Evolutionary conservation across 495 filamentous ascomycete species (phyloP).

Genomic region (Aspergillus funiculosus): DNA sequence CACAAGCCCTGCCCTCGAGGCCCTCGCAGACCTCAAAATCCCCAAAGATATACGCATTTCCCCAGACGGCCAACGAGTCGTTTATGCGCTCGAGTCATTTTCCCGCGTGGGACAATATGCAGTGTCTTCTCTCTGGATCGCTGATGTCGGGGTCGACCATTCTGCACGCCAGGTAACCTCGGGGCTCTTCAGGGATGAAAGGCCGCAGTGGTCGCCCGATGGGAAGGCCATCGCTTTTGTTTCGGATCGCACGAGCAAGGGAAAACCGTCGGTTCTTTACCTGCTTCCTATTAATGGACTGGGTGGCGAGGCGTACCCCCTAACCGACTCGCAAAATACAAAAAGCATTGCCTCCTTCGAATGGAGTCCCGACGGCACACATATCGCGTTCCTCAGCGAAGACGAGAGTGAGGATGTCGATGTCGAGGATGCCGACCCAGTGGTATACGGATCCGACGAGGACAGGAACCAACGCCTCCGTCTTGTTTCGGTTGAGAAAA

Average conservation of each 20-base stretch:
- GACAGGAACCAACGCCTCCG: neutral
- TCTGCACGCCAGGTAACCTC: conserved; percentile 22
- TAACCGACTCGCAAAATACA: conserved; percentile 6
- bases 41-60: conserved; percentile 21
- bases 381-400: conserved; percentile 16
- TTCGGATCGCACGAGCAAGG: conserved; percentile 19
- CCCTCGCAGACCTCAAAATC: conserved; percentile 22
- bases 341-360: conserved; percentile 14
- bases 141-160: conserved; percentile 15
- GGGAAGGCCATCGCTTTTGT: conserved; percentile 21
- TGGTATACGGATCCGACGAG: neutral
- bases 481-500: neutral
- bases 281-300: conserved; percentile 12
- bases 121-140: conserved; percentile 22
- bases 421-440: neutral
- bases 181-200: conserved; percentile 21
- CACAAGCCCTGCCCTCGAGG: neutral
- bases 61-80: conserved; percentile 14
- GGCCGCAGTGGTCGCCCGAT: conserved; percentile 19
- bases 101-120: conserved; percentile 15
- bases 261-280: conserved; percentile 17
- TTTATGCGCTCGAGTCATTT: conserved; percentile 20
- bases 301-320: conserved; percentile 18
- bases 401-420: conserved; percentile 4
- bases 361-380: conserved; percentile 15